Evolutionary conservation across 2,329 filamentous ascomycete genomes (phyloP), one percentile per base, ranked within the genome.

Genomic region (Aspergillus puulaauensis): DNA sequence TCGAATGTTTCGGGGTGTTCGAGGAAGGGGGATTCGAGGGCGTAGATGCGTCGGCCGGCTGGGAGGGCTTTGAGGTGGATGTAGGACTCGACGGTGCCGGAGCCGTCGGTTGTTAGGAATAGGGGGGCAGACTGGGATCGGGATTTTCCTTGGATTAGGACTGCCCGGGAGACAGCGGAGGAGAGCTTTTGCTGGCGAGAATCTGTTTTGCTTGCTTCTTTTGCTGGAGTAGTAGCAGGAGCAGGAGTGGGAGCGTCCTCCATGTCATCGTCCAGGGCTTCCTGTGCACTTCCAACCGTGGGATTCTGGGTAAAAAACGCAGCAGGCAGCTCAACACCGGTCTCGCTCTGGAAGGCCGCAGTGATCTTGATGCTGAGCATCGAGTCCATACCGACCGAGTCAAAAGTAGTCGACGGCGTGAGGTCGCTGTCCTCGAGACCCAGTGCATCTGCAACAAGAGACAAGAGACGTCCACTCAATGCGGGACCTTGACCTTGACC

Each of bases 71-170:
- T 31, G 12, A 60, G 54, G 31, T 56, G 58, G n/a, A 52, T 44
- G 45, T 60, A 60, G 1, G 50, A 41, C 9, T 31, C 31, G 14
- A 50, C 54, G n/a, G 54, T 40, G n/a, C 58, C 58, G n/a, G 48
- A 44, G 14, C 48, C 49, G 8, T 56, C 54, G 23, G 58, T 49
- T 5, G 39, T 52, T 8, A 60, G 23, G 58, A 60, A 60, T 4
- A 60, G 39, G 9, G 50, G 46, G 0, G 58, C 31, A 1, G 35
- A 14, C 2, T 23, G n/a, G 3, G 58, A 57, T 2, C 24, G 35
- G 19, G 44, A 33, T 3, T 23, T 31, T 3, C 57, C 57, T 27
- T 60, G 57, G 45, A 60, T 48, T 3, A 60, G 50, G 9, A 57
- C 44, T 11, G 43, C 55, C 3, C 41, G 33, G 1, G 54, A 50